Percentiles rank a stretch among this genome's conserved stretches.
These are phyloP conservation scores for Lunasporangiospora selenospora DNA, from an alignment of 192 early-diverging fungal species.

Conservation along the genomic window DNA sequence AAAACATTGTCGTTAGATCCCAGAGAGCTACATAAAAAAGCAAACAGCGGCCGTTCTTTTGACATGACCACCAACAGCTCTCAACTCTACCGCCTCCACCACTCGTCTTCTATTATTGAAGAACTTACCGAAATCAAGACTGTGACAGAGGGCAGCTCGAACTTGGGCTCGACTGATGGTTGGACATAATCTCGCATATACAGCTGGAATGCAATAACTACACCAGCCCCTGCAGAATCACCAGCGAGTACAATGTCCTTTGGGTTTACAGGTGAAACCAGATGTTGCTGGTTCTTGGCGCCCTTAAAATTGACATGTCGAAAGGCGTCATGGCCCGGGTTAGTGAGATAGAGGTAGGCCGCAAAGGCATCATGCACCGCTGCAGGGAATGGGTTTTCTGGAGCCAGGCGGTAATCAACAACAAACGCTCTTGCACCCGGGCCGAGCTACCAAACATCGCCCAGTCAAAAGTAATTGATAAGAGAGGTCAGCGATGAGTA, in stretches of 20 bases:
- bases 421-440: slow-evolving; percentile 39
- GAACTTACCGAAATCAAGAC: slow-evolving; percentile 35
- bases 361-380: slow-evolving; percentile 41
- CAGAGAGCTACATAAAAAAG: no score
- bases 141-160: slow-evolving; percentile 15
- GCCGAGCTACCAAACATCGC: slow-evolving; percentile 8
- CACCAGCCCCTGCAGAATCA: slow-evolving; percentile 70
- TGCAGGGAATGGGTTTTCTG: slow-evolving; percentile 45
- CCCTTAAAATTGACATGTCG: not conserved
- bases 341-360: slow-evolving; percentile 32
- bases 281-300: not conserved
- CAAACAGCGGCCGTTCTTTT: no score
- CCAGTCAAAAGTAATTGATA: no score
- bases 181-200: slow-evolving; percentile 40
- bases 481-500: not conserved
- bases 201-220: slow-evolving; percentile 26
- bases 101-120: no score
- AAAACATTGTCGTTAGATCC: no score
- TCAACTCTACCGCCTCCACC: no score
- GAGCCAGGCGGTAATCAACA: slow-evolving; percentile 43
- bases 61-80: no score
- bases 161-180: slow-evolving; percentile 9
- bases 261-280: slow-evolving; percentile 51
- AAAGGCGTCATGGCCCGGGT: slow-evolving; percentile 19
- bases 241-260: slow-evolving; percentile 70